Base-by-base conservation (phyloP, 2,329 filamentous ascomycete genomes). In the Lizonia empirigonia region DNA sequence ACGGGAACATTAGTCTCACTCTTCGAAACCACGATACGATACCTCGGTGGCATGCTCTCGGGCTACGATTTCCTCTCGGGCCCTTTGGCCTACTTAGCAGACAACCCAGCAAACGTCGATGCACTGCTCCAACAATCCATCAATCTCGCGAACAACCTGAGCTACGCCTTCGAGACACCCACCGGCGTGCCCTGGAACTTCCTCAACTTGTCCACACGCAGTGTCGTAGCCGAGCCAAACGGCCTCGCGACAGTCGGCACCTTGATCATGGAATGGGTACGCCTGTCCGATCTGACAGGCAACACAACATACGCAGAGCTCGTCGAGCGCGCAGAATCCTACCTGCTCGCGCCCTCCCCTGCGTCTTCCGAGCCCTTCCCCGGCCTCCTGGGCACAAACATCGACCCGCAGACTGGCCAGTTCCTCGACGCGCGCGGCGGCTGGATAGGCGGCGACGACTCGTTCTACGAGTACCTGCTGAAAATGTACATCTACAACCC, bases 1-100 rank as follows among this genome's bases (percentile, higher is more conserved):
- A 89, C 87, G 2, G 9, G 53, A 0, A 56, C 55, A 1, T 73
- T 78, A 8, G 85, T 96, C 39, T 93, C 88, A 29, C 74, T 96
- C 7, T 96, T 96, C 64, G 91, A 96, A 74, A 95, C 90, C 0
- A 96, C 90, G 0, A 96, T 96, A 65, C 86, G 91, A 22, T 96
- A 96, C 64, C 76, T 96, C 1, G 91, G 84, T 8, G 91, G 91
- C 13, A 79, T 96, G 63, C 68, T 96, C 7, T 89, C 91, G 2
- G 89, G 80, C 4, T 87, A 89, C 62, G 88, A 90, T 67, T 79
- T 96, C 39, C 76, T 96, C 37, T 86, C 77, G 1, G 89, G 88
- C 0, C 87, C 88, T 1, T 78, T 86, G 15, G 75, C 78, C 13
- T 58, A 79, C 24, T 74, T 86, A 12, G 78, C 80, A 36, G 65